Base-by-base conservation (phyloP, 2,329 filamentous ascomycete species). In the Trichoderma aggressivum region DNA sequence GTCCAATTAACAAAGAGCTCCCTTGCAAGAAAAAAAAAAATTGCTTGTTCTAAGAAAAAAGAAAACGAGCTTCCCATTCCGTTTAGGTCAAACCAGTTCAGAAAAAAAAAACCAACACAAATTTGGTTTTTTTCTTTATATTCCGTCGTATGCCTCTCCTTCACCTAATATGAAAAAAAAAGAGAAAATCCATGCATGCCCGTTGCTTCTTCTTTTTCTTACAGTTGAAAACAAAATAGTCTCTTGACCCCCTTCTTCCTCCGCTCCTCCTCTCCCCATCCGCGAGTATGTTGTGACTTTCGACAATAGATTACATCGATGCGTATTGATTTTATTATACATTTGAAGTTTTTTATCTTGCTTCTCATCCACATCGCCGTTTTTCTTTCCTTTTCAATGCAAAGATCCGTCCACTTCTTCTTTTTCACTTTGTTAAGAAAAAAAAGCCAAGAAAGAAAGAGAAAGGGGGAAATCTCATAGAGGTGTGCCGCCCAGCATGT, bases 401-500 rank as follows among this genome's bases (percentile, higher is more conserved):
- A 43, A 50, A 28, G 28, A n/a, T 36, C 36, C 16, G 28, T 7
- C 28, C 43, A 36, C 34, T 55, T 18, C 5, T 28, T 43, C 7
- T n/a, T 24, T 59, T n/a, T 26, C 30, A 34, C 30, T 7, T 34
- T n/a, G 12, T 32, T 18, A 11, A 53, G 26, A 53, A 30, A 18
- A 30, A 56, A 30, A 58, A 58, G 18, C 7, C 21, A 18, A 34
- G 21, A 34, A n/a, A 36, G 21, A 32, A 12, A 36, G 21, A 32
- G 7, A 16, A n/a, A 7, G 26, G 21, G 7, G 2, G 5, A 28
- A 28, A 7, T 21, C 62, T 80, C 76, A 83, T 70, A 81, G 81
- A 14, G 83, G 82, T 7, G 82, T 82, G 5, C 81, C 81, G 47
- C 83, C 83, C 55, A 84, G 74, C 82, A 84, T 84, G 73, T 82